Evolutionary conservation across 106 monocot species (phyloP), one percentile per base, ranked within the genome.

Genomic region (Gastrodia elata): DNA sequence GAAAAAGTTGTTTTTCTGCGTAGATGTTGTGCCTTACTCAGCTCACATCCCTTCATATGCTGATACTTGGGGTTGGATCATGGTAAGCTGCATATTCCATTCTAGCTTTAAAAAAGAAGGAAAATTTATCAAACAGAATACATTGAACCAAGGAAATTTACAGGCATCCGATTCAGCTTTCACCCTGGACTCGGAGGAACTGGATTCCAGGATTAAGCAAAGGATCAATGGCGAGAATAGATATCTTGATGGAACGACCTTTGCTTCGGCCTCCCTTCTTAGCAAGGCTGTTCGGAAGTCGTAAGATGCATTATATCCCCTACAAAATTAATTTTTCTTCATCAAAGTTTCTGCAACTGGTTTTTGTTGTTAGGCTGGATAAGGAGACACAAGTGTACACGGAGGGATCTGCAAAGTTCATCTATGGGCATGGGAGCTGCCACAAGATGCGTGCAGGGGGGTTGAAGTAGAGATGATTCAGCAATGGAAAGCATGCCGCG

Each of bases 301-400:
- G 81, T 81, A 69, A 79, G 81, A 25, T 35, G 34, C 44, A 5
- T 2, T 25, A 71, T 24, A 41, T n/a, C 11, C 18, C 9, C 6
- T 72, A n/a, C n/a, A n/a, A 6, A 8, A 15, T 11, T 32, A 2
- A 48, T 25, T 6, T 0, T 46, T 68, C 32, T 24, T 30, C 43
- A 0, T 28, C 25, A 14, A 39, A 5, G 0, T 24, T 0, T 48
- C 6, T 15, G 6, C 41, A 5, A 5, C 15, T 37, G 37, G 37
- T 1, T 8, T 71, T 56, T 49, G 44, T 32, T 61, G 10, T 32
- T 81, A 87, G 87, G 55, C 65, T 87, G 55, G 78, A 33, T 8
- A 81, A 79, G 61, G 87, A 87, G 36, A 87, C 83, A 14, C 83
- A 87, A 14, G 83, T 87, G 64, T 83, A 87, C 57, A 83, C 83